phyloP scores from a whole-genome alignment of 192 early-diverging fungal species.

The Podila epigama region DNA sequence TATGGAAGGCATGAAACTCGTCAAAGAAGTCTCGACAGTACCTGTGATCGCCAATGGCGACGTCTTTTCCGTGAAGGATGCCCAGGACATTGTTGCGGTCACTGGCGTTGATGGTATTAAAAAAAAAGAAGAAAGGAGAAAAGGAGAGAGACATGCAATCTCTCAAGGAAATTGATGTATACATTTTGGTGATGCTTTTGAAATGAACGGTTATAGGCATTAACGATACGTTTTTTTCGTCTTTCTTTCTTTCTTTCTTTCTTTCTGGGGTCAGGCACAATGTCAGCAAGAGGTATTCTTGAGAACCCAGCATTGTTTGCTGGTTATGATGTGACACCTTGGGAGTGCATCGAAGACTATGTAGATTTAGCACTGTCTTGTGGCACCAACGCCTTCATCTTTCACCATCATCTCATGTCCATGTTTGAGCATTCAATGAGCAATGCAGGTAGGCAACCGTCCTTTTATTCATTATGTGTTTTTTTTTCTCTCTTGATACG shows the following conservation, averaged over 20 bases:
- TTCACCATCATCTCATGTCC: conserved; percentile 96
- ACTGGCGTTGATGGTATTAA: conserved; percentile 81
- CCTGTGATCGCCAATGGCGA: conserved; percentile 92
- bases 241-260: neutral
- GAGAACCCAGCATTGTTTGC: conserved; percentile 95
- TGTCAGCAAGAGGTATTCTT: conserved; percentile 91
- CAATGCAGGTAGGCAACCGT: conserved; percentile 51
- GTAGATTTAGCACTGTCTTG: conserved; percentile 73
- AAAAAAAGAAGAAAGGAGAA: neutral
- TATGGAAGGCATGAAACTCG: conserved; percentile 81
- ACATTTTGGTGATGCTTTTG: too few species aligned
- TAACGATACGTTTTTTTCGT: conserved; percentile 2
- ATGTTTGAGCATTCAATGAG: conserved; percentile 91
- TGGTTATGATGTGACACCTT: conserved; percentile 78
- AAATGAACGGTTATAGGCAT: too few species aligned
- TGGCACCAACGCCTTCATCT: conserved; percentile 85
- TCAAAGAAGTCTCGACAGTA: conserved; percentile 79
- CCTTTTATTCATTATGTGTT: neutral
- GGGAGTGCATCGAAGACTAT: conserved; percentile 81
- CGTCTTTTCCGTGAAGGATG: conserved; percentile 79
- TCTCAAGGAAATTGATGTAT: too few species aligned
- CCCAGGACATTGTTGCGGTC: conserved; percentile 72
- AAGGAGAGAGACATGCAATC: too few species aligned
- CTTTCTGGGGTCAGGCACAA: conserved; percentile 62
- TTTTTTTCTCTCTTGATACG: neutral